A percentile compares a stretch with the other conserved stretches of the same genome.
phyloP scores from a whole-genome alignment of 306 rosid species.

The Fragaria iinumae region DNA sequence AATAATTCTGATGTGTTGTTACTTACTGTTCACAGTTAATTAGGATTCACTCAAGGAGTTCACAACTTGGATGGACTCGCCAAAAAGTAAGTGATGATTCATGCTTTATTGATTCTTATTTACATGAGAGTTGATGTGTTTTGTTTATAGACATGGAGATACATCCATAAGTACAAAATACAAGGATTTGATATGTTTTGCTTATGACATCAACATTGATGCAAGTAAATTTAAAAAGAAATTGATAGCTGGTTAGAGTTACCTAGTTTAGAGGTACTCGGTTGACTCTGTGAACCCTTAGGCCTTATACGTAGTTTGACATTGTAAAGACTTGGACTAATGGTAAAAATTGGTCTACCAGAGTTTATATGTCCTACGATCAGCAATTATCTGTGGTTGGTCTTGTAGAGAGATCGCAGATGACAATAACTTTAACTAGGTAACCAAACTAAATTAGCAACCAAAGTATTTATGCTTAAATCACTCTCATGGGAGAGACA shows the following conservation, averaged over 20 bases:
- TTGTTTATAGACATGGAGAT: background rate
- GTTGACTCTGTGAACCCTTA: conserved; percentile 12
- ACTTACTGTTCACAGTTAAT: conserved; percentile 48
- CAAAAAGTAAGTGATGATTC: conserved; percentile 68
- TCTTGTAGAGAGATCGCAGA: background rate
- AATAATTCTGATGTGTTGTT: conserved; percentile 22
- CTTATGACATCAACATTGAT: too few relatives aligned
- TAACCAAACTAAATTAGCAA: background rate
- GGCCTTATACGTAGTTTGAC: background rate
- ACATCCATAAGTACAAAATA: background rate
- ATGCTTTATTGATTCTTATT: conserved; percentile 4
- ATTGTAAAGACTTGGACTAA: conserved; percentile 12
- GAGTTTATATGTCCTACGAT: background rate
- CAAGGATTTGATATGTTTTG: too few relatives aligned
- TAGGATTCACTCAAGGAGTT: conserved; percentile 68
- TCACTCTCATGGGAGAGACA: conserved; percentile 20
- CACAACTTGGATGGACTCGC: conserved; percentile 77
- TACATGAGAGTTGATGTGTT: background rate
- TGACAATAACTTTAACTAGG: background rate
- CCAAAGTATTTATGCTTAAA: background rate
- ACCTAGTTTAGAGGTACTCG: background rate
- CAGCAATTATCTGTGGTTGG: background rate
- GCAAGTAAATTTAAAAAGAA: background rate
- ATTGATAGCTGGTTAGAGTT: background rate
- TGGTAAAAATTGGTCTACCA: conserved; percentile 9